phyloP scores from a whole-genome alignment of 192 early-diverging fungal genomes.

The Coemansia asiatica region DNA sequence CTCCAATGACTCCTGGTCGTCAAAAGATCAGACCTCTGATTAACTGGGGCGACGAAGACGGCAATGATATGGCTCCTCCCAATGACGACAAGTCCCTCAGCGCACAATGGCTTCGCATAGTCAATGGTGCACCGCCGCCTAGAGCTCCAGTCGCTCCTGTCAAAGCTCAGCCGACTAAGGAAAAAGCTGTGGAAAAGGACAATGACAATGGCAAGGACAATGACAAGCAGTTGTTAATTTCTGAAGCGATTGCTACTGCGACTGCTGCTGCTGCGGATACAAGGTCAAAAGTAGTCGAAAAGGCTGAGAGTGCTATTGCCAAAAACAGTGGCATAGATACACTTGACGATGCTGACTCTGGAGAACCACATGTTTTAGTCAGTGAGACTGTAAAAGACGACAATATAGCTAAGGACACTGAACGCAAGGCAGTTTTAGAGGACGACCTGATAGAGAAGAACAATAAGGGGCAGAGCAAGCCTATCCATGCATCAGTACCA shows the following conservation, averaged over 20 bases:
- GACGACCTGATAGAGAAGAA: neutral
- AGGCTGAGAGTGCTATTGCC: neutral
- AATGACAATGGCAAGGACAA: no score
- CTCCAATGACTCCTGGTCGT: constrained; percentile 23
- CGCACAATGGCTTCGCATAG: constrained; percentile 53
- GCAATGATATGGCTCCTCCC: constrained; percentile 10
- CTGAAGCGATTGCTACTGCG: no score
- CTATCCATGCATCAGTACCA: neutral
- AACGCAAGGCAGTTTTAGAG: neutral
- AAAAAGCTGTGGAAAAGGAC: no score
- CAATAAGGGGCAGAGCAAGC: neutral
- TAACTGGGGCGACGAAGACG: constrained; percentile 44
- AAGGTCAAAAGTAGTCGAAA: neutral
- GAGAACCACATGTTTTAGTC: neutral
- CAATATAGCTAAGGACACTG: neutral
- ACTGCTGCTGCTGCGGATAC: neutral
- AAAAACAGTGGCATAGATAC: neutral
- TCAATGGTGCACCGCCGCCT: constrained; percentile 40
- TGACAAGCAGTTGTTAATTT: no score
- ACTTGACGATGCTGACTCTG: neutral
- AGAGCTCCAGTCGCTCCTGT: constrained; percentile 11
- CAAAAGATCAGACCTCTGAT: constrained; percentile 33
- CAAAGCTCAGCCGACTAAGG: neutral
- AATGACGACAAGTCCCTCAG: constrained; percentile 35
- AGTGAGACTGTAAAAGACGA: neutral